These are phyloP conservation scores for Hypocrella siamensis DNA, from an alignment of 2,329 filamentous ascomycete genomes.

Conservation along the genomic window DNA sequence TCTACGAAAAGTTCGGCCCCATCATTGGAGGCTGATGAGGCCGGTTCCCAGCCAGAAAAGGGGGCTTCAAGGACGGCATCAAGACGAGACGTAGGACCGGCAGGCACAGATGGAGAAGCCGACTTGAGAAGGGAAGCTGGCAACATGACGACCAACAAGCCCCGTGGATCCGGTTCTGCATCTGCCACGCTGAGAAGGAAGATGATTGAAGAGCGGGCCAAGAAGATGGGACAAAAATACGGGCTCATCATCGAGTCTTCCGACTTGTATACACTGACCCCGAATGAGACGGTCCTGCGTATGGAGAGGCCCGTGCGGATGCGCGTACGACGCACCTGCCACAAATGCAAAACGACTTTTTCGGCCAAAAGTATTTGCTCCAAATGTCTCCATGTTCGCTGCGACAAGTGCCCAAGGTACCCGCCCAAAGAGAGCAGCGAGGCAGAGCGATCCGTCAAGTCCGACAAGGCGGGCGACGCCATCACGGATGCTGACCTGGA, in stretches of 20 bases:
- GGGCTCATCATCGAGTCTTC: slow-evolving; percentile 38
- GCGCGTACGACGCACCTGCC: slow-evolving; percentile 65
- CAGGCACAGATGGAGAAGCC: too few relatives aligned
- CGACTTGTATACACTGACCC: slow-evolving; percentile 32
- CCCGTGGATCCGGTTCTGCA: too few relatives aligned
- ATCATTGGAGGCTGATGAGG: too few relatives aligned
- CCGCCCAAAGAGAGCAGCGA: too few relatives aligned
- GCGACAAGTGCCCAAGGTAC: slow-evolving; percentile 63
- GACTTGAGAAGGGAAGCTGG: too few relatives aligned
- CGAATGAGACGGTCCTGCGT: slow-evolving; percentile 40
- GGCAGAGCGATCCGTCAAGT: slow-evolving; percentile 40
- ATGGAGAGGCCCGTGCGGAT: slow-evolving; percentile 65
- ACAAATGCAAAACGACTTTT: slow-evolving; percentile 64
- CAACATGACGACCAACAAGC: too few relatives aligned
- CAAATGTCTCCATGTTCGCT: slow-evolving; percentile 65
- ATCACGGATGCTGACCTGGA: slow-evolving; percentile 39
- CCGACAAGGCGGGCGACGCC: slow-evolving; percentile 32
- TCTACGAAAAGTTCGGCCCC: too few relatives aligned
- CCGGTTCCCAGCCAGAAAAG: too few relatives aligned
- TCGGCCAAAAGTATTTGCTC: slow-evolving; percentile 57
- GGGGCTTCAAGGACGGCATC: too few relatives aligned
- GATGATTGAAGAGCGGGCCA: slow-evolving; percentile 39
- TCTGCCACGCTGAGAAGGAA: slow-evolving; percentile 31
- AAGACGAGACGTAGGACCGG: too few relatives aligned
- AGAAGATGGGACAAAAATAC: slow-evolving; percentile 37